phyloP scores from a whole-genome alignment of 352 stramenopile species.

The Globisporangium mamillatum region DNA sequence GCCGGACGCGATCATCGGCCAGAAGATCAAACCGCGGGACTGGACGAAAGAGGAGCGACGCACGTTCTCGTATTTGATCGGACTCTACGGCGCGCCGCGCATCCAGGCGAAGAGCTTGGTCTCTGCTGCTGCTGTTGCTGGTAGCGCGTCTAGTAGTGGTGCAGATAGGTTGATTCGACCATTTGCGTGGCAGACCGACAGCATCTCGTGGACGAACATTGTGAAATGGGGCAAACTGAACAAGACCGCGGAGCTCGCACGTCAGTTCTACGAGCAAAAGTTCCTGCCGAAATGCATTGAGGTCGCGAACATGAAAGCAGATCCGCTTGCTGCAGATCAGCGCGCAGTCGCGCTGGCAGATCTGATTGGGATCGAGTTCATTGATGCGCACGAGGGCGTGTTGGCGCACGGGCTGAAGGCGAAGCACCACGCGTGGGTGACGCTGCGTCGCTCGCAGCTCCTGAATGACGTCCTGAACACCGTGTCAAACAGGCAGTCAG shows the following conservation, averaged over 20 bases:
- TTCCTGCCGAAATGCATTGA: slow-evolving; percentile 75
- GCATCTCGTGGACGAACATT: slow-evolving; percentile 80
- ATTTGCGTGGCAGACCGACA: slow-evolving; percentile 79
- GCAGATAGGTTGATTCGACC: slow-evolving; percentile 33
- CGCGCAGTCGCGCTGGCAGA: slow-evolving; percentile 67
- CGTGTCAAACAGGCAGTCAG: slow-evolving; percentile 33
- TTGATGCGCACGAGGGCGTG: slow-evolving; percentile 82
- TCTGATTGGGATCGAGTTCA: slow-evolving; percentile 83
- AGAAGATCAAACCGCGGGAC: slow-evolving; percentile 74
- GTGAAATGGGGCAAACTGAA: slow-evolving; percentile 81
- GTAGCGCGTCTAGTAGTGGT: slow-evolving; percentile 23
- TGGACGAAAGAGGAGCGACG: slow-evolving; percentile 87
- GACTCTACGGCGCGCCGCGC: slow-evolving; percentile 66
- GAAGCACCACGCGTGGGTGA: slow-evolving; percentile 80
- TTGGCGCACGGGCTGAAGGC: slow-evolving; percentile 83
- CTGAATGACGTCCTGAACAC: slow-evolving; percentile 69
- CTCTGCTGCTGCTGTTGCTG: slow-evolving; percentile 13
- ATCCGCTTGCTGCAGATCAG: slow-evolving; percentile 75
- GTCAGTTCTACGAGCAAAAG: slow-evolving; percentile 68
- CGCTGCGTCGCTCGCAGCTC: slow-evolving; percentile 72
- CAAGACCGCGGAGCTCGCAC: slow-evolving; percentile 65
- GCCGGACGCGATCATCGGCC: slow-evolving; percentile 44
- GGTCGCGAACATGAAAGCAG: slow-evolving; percentile 75
- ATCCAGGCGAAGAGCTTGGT: slow-evolving; percentile 68
- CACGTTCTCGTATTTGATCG: slow-evolving; percentile 77